Percentiles rank a stretch among this genome's conserved stretches.
Conservation (phyloP, 257 asterid genomes). For the Forsythia suspensa region DNA sequence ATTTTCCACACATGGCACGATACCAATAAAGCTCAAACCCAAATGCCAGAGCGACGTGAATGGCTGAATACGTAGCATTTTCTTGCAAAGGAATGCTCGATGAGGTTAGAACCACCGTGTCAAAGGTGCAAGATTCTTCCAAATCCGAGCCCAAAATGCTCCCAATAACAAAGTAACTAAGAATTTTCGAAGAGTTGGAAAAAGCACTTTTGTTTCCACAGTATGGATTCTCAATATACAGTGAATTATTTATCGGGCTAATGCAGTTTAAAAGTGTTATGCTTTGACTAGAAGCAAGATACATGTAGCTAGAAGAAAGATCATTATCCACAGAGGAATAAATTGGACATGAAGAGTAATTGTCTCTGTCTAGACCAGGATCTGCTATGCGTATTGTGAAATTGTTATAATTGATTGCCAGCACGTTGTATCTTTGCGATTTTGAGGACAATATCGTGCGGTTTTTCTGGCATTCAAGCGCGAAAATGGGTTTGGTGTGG, state of each 20-base stretch:
- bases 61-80: constrained; percentile 13
- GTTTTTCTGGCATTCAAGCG: constrained; percentile 52
- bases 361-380: constrained; percentile 38
- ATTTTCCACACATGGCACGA: constrained; percentile 22
- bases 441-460: constrained; percentile 26
- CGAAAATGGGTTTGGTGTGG: constrained; percentile 16
- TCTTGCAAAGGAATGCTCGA: neutral
- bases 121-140: constrained; percentile 45
- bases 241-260: constrained; percentile 30
- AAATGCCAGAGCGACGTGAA: constrained; percentile 32
- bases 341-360: constrained; percentile 31
- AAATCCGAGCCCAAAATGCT: constrained; percentile 27
- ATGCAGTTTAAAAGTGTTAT: constrained; percentile 39
- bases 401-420: constrained; percentile 42
- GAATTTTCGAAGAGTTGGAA: constrained; percentile 23
- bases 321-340: constrained; percentile 15
- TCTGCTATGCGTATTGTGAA: constrained; percentile 52
- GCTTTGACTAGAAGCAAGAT: neutral
- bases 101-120: constrained; percentile 27
- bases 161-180: constrained; percentile 35
- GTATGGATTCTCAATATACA: constrained; percentile 35
- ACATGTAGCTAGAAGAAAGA: constrained; percentile 19
- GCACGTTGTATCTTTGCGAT: constrained; percentile 37
- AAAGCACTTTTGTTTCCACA: constrained; percentile 36
- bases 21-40: constrained; percentile 35